A percentile compares a stretch with the other conserved stretches of the same genome.
These are phyloP conservation scores for Saccharomyces hybrid DNA, from an alignment of 1,139 yeast genomes.

Conservation along the genomic window DNA sequence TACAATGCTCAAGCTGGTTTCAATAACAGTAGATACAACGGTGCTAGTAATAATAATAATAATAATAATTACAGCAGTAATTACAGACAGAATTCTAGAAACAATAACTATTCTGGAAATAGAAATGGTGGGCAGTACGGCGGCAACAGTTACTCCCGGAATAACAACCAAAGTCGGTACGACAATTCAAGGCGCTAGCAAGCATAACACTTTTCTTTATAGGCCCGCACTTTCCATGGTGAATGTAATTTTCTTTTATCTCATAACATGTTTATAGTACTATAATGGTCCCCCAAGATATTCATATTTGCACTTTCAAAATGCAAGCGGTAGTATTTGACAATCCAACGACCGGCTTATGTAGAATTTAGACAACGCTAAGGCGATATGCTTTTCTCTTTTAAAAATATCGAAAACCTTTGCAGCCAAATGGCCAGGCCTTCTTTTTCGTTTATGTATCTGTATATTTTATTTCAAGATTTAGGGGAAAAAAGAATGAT, in stretches of 20 bases:
- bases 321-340: background rate
- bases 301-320: too few species aligned
- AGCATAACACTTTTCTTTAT: background rate
- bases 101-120: slow-evolving; percentile 3
- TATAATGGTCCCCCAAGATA: too few species aligned
- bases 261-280: background rate
- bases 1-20: slow-evolving; percentile 1
- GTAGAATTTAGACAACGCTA: background rate
- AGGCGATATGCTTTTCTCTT: background rate
- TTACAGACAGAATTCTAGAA: slow-evolving; percentile 10
- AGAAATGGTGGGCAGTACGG: background rate
- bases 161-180: slow-evolving; percentile 1
- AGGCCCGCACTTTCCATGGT: background rate
- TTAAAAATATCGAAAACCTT: background rate
- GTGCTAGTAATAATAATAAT: too few species aligned
- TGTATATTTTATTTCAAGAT: background rate
- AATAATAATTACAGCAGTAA: slow-evolving; percentile 6
- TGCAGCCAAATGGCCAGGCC: background rate
- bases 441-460: background rate
- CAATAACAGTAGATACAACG: slow-evolving; percentile 5
- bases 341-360: background rate
- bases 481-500: background rate
- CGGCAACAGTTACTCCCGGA: background rate
- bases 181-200: background rate
- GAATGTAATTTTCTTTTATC: too few species aligned